Evolutionary conservation across 192 early-diverging fungal species (phyloP), one percentile per base, ranked within the genome.

Genomic region (Dissophora ornata): DNA sequence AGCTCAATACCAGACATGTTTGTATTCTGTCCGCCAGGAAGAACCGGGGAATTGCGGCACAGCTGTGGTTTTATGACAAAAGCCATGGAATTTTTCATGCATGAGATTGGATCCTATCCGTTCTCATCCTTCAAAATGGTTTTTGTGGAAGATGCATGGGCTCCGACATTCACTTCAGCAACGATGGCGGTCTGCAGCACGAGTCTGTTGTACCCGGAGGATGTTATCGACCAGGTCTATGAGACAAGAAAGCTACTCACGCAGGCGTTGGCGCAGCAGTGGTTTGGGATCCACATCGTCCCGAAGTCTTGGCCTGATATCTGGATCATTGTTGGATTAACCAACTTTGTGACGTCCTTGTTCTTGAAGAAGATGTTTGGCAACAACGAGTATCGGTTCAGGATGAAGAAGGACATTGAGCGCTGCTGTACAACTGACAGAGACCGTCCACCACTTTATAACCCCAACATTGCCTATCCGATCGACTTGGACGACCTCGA

Each of bases 211-310:
- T 85, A 97, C 49, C 78, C 86, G 11, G 81, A 85, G 22, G 80
- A 85, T 41, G 83, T 94, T 13, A 94, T 98, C 71, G 98, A 99
- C 66, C 94, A 95, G 69, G 88, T 87, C 6, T 97, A 93, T 62
- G 91, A 92, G 51, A 93, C 94, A 3, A 85, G 95, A 46, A 87
- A 86, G 7, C 52, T 79, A 24, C 67, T 99, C 42, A 88, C 87
- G 19, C 74, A 88, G 41, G 89, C 88, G 0, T 69, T 98, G 6
- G 93, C 93, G 19, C 79, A 88, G 44, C 98, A 99, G 86, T 99
- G 97, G 97, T 97, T 98, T 79, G 97, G 97, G 12, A 87, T 92
- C 19, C 95, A 91, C 66, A 88, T 99, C 40, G 69, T 82, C 33
- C 84, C 88, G 4, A 84, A 85, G 55, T 69, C 70, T 19, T 88